Conservation (phyloP, 768 basidiomycete species). For the Pleurotus tuoliensis region DNA sequence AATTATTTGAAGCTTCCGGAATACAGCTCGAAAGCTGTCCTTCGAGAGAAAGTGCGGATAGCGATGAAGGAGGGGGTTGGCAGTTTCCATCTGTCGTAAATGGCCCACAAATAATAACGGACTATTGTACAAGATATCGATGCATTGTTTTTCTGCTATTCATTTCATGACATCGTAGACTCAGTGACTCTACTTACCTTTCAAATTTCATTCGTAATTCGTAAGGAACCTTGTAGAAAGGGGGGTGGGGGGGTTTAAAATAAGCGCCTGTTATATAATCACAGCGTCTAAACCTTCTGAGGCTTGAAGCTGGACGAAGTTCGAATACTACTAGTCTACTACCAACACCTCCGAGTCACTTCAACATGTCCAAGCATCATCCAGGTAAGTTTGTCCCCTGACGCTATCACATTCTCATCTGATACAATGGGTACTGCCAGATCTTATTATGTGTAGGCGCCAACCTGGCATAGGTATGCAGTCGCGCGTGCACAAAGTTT, state of each 20-base stretch:
- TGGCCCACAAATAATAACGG: conserved; percentile 10
- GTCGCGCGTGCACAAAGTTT: not conserved
- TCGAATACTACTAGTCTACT: not conserved
- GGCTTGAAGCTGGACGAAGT: not conserved
- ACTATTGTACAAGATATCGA: conserved; percentile 5
- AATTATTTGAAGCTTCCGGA: conserved; percentile 96
- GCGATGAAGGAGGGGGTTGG: conserved; percentile 95
- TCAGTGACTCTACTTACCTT: not conserved
- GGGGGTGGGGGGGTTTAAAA: no score
- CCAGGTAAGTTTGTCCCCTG: conserved; percentile 47
- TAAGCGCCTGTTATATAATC: no score
- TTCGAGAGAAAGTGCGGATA: conserved; percentile 76
- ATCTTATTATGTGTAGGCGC: conserved; percentile 97
- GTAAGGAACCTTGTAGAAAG: no score
- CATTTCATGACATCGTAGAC: not conserved
- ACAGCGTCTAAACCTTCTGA: no score
- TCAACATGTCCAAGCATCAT: conserved; percentile 86
- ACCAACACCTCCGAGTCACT: not conserved
- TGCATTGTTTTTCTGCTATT: conserved; percentile 11
- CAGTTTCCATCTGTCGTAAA: conserved; percentile 94
- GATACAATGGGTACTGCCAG: conserved; percentile 33
- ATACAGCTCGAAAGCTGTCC: conserved; percentile 82
- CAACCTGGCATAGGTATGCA: conserved; percentile 92
- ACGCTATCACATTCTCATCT: not conserved
- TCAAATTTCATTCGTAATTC: not conserved